Base-by-base conservation (phyloP, 208 protist genomes). In the Leishmania gerbilli region DNA sequence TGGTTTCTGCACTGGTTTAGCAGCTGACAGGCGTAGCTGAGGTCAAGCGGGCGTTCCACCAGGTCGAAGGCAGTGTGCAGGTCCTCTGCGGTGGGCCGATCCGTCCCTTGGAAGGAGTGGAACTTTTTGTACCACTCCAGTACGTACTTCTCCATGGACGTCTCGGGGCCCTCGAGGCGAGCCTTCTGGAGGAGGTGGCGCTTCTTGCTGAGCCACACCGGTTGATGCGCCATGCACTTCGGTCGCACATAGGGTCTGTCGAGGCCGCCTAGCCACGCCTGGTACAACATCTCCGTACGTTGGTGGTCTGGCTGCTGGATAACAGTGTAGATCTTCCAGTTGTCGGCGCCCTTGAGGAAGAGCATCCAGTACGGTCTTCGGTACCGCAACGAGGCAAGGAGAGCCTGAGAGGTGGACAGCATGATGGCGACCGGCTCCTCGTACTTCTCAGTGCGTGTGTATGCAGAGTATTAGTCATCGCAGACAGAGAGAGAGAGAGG, bases 281-380 rank as follows among this genome's bases (percentile, higher is more conserved):
- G 95, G 81, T 98, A 98, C 67, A 97, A 84, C 95, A 98, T 98
- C 85, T 98, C 95, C 31, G 93, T 98, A 62, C 95, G 93, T 81
- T 98, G 93, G 80, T 97, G 93, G 62, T 97, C 95, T 3, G 95
- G 92, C 87, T 98, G 92, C 83, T 97, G 92, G 55, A 97, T 96
- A 68, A 96, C 93, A 6, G 95, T 98, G 88, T 98, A 98, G 62
- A 98, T 97, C 79, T 91, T 91, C 93, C 95, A 98, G 86, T 98
- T 96, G 81, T 98, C 93, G n/a, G 91, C 91, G 69, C 88, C 89
- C 47, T 97, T 95, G 5, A 98, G 88, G 80, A 97, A 96, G 17
- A 98, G 91, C 95, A 98, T 98, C 80, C 88, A 89, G 85, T 95
- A 89, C 78, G 89, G 87, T 27, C 86, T 81, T 1, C 89, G 82